These are phyloP conservation scores for Sclerospora graminicola DNA, from an alignment of 352 stramenopile species.

Conservation along the genomic window DNA sequence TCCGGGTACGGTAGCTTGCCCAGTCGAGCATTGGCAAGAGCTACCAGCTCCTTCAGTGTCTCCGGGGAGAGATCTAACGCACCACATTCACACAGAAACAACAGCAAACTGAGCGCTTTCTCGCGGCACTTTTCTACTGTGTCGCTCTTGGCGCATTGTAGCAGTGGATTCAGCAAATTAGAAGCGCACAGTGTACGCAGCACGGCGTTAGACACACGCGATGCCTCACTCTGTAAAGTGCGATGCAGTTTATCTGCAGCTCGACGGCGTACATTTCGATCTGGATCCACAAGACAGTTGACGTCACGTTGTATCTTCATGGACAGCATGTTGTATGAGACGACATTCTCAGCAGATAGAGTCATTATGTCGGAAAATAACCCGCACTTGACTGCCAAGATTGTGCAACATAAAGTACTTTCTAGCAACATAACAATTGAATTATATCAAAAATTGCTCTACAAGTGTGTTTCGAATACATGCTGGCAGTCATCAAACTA, in stretches of 20 bases:
- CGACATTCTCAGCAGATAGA: conserved; percentile 41
- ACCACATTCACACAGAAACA: conserved; percentile 41
- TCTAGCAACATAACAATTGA: too few relatives aligned
- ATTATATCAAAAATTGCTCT: too few relatives aligned
- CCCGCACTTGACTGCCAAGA: too few relatives aligned
- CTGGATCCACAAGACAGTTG: conserved; percentile 65
- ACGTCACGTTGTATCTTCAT: conserved; percentile 82
- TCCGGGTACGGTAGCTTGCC: conserved; percentile 72
- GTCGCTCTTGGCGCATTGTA: conserved; percentile 39
- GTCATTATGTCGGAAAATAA: conserved; percentile 25
- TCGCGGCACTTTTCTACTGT: conserved; percentile 73
- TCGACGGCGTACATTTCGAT: conserved; percentile 59
- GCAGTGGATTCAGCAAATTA: conserved; percentile 39
- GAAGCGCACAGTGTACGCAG: conserved; percentile 30
- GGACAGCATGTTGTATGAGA: conserved; percentile 40
- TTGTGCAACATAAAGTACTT: neutral
- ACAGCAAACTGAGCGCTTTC: conserved; percentile 43
- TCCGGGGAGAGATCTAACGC: conserved; percentile 30
- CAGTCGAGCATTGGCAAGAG: conserved; percentile 37
- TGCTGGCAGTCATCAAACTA: conserved; percentile 16
- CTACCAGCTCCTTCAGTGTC: conserved; percentile 39
- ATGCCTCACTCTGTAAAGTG: conserved; percentile 32
- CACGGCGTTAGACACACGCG: conserved; percentile 22
- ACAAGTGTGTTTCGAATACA: neutral
- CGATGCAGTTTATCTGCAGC: conserved; percentile 65